These are phyloP conservation scores for Alternaria solani DNA, from an alignment of 2,329 filamentous ascomycete genomes.

Conservation along the genomic window DNA sequence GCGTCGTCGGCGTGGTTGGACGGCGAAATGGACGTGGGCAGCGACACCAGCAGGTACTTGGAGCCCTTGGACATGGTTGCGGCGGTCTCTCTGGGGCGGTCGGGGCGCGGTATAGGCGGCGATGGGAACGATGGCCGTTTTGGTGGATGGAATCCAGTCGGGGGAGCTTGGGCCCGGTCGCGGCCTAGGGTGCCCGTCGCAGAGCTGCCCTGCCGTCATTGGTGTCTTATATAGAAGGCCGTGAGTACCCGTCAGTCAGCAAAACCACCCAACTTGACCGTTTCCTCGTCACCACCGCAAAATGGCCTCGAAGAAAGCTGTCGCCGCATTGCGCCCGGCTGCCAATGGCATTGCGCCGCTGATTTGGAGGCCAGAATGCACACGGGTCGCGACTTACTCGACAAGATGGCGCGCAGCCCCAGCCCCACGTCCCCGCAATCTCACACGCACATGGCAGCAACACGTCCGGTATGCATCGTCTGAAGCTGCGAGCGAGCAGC, in stretches of 20 bases:
- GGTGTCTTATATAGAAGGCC: slow-evolving; percentile 25
- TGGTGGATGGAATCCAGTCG: slow-evolving; percentile 27
- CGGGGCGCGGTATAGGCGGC: slow-evolving; percentile 26
- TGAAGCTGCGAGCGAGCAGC: slow-evolving; percentile 31
- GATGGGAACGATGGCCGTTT: slow-evolving; percentile 29
- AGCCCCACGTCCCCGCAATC: slow-evolving; percentile 38
- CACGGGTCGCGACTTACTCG: slow-evolving; percentile 21
- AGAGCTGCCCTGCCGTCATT: slow-evolving; percentile 26
- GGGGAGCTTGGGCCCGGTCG: slow-evolving; percentile 26
- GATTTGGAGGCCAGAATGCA: slow-evolving; percentile 21
- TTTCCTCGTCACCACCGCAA: slow-evolving; percentile 23
- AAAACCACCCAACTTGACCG: slow-evolving; percentile 5
- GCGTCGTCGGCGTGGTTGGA: slow-evolving; percentile 83
- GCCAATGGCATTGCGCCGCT: slow-evolving; percentile 33
- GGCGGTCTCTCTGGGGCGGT: slow-evolving; percentile 20
- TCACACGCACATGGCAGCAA: slow-evolving; percentile 24
- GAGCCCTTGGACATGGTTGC: slow-evolving; percentile 54
- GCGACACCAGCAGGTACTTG: slow-evolving; percentile 87
- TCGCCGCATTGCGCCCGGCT: slow-evolving; percentile 33
- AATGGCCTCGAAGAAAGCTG: slow-evolving; percentile 44
- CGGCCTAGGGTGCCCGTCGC: background rate
- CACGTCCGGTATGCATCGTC: slow-evolving; percentile 43
- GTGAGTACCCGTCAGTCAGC: slow-evolving; percentile 21
- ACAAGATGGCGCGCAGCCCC: slow-evolving; percentile 26
- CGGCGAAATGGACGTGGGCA: slow-evolving; percentile 86